These are phyloP conservation scores for Hypoxylon sp. DNA, from an alignment of 2,329 filamentous ascomycete genomes.

Conservation along the genomic window DNA sequence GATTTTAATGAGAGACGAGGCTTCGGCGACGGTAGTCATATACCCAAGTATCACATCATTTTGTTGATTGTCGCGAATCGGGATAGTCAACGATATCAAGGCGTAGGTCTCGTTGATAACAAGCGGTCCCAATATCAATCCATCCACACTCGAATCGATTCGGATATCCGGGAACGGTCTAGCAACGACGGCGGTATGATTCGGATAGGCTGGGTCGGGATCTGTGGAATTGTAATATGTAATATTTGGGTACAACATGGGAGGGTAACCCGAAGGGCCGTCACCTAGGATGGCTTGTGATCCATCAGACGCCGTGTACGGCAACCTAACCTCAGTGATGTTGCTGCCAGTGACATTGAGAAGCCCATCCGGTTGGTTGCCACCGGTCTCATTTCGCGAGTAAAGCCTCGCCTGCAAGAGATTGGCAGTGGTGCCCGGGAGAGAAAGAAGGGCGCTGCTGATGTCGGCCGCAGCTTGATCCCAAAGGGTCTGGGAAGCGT, in stretches of 20 bases:
- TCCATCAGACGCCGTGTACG: slow-evolving; percentile 71
- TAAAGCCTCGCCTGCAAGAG: slow-evolving; percentile 81
- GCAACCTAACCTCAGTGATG: slow-evolving; percentile 68
- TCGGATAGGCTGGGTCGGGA: slow-evolving; percentile 57
- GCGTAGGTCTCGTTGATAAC: slow-evolving; percentile 79
- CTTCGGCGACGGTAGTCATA: slow-evolving; percentile 83
- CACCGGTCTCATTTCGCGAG: slow-evolving; percentile 73
- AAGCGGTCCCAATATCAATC: slow-evolving; percentile 82
- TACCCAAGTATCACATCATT: slow-evolving; percentile 79
- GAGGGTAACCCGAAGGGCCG: slow-evolving; percentile 74
- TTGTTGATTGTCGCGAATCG: slow-evolving; percentile 76
- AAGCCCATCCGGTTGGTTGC: slow-evolving; percentile 61
- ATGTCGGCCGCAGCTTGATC: slow-evolving; percentile 71
- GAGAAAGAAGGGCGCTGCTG: slow-evolving; percentile 74
- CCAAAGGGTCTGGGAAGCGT: slow-evolving; percentile 72
- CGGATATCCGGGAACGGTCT: slow-evolving; percentile 63
- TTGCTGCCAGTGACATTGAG: slow-evolving; percentile 72
- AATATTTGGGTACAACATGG: slow-evolving; percentile 81
- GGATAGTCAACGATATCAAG: slow-evolving; percentile 83
- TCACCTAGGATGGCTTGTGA: slow-evolving; percentile 71
- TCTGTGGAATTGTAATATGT: slow-evolving; percentile 67
- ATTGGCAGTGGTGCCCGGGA: slow-evolving; percentile 62
- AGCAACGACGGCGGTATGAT: slow-evolving; percentile 59
- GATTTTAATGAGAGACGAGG: slow-evolving; percentile 72
- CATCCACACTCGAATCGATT: slow-evolving; percentile 62